Conservation (phyloP, 2,329 filamentous ascomycete species). For the Colletotrichum nymphaeae region DNA sequence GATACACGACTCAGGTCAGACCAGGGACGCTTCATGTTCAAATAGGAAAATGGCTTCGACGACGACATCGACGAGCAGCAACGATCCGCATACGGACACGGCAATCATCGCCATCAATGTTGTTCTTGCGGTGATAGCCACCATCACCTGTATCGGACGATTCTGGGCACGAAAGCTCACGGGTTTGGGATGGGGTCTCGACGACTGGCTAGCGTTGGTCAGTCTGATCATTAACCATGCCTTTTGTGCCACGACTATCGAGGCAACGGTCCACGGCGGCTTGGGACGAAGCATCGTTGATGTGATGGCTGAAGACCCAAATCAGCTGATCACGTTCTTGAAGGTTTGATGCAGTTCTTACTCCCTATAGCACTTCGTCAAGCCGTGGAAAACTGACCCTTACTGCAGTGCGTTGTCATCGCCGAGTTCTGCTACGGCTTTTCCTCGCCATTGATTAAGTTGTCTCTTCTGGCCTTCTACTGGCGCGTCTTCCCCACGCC, state of each 20-base stretch:
- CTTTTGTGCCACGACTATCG: slow-evolving; percentile 3
- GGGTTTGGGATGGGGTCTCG: slow-evolving; percentile 10
- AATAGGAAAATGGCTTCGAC: slow-evolving; percentile 2
- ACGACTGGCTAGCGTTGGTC: slow-evolving; percentile 18
- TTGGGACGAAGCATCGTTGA: slow-evolving; percentile 6
- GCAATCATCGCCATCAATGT: slow-evolving; percentile 24
- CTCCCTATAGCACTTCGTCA: background rate
- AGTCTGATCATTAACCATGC: slow-evolving; percentile 10
- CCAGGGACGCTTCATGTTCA: background rate
- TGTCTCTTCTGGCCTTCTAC: slow-evolving; percentile 21
- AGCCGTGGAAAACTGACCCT: background rate
- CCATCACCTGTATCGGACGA: slow-evolving; percentile 5
- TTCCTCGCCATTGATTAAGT: slow-evolving; percentile 9
- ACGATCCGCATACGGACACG: background rate
- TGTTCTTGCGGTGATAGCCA: slow-evolving; percentile 13
- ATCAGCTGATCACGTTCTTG: background rate
- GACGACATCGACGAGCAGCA: background rate
- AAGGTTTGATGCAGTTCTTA: background rate
- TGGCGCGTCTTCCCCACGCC: slow-evolving; percentile 12
- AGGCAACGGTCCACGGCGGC: slow-evolving; percentile 8
- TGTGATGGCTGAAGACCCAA: slow-evolving; percentile 21
- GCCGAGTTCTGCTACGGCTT: slow-evolving; percentile 32
- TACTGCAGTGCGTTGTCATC: background rate
- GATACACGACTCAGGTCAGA: background rate
- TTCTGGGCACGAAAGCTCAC: slow-evolving; percentile 27